Conservation (phyloP, 2,329 filamentous ascomycete species). For the Elsinoe batatas region DNA sequence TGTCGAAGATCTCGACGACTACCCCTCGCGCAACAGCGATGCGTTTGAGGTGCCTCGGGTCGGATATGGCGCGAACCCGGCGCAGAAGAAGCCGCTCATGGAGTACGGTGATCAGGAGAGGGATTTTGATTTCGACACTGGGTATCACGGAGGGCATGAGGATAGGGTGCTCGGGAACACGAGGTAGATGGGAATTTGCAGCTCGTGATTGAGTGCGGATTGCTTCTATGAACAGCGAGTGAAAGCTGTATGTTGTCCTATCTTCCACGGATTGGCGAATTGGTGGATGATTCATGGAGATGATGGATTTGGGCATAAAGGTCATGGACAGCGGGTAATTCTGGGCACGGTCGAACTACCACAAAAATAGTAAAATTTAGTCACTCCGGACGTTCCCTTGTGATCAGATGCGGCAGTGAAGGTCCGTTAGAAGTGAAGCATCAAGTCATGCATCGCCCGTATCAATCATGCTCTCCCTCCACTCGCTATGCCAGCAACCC, state of each 20-base stretch:
- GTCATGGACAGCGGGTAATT: conserved; percentile 9
- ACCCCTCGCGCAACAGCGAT: conserved; percentile 20
- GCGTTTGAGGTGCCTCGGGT: conserved; percentile 25
- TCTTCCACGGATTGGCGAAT: not conserved
- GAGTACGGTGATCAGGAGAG: conserved; percentile 23
- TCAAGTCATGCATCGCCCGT: too few relatives aligned
- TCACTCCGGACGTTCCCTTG: not conserved
- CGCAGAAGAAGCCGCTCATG: conserved; percentile 11
- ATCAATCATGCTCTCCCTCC: too few relatives aligned
- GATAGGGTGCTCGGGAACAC: conserved; percentile 11
- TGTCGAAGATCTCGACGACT: conserved; percentile 9
- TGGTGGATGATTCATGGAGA: not conserved
- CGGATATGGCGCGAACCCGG: conserved; percentile 18
- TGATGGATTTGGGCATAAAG: not conserved
- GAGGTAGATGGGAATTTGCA: not conserved
- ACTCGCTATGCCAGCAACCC: not conserved
- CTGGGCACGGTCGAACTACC: not conserved
- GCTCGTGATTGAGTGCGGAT: not conserved
- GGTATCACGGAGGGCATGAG: conserved; percentile 28
- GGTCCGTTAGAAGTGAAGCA: not conserved
- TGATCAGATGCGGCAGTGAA: not conserved
- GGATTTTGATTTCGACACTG: conserved; percentile 30
- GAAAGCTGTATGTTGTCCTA: not conserved
- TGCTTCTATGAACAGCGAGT: not conserved
- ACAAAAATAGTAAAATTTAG: conserved; percentile 8